Conservation (phyloP, 169 alveolate genomes). For the Plasmodium billcollinsi region DNA sequence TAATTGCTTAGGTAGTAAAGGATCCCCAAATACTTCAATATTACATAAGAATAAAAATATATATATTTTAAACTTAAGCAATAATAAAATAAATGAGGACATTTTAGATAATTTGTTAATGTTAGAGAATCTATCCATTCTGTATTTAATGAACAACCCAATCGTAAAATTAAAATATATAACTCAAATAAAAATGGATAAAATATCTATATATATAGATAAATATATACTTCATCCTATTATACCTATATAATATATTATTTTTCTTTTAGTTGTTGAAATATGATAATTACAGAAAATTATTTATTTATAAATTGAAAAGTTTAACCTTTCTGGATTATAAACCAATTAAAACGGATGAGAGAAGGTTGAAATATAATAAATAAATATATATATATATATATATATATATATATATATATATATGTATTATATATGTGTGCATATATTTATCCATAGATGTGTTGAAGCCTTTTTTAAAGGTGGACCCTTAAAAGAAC, state of each 20-base stretch:
- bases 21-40: constrained; percentile 8
- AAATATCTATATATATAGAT: neutral
- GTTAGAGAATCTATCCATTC: constrained; percentile 16
- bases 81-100: constrained; percentile 60
- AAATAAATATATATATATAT: neutral
- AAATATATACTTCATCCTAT: neutral
- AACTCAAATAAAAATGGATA: neutral
- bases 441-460: constrained; percentile 6
- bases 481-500: constrained; percentile 37
- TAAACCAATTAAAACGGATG: constrained; percentile 61
- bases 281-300: constrained; percentile 53
- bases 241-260: constrained; percentile 10
- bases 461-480: constrained; percentile 72
- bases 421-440: neutral
- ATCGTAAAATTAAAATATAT: constrained; percentile 16
- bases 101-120: constrained; percentile 21
- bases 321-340: constrained; percentile 58
- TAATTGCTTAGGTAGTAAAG: constrained; percentile 66
- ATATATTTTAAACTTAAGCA: constrained; percentile 40
- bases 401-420: constrained; percentile 16
- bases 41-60: constrained; percentile 29
- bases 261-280: constrained; percentile 25
- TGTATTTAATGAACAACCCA: constrained; percentile 68
- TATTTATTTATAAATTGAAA: constrained; percentile 46
- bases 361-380: constrained; percentile 34